Evolutionary conservation across 352 stramenopile genomes (phyloP).

Genomic region (Phytophthora capsici): DNA sequence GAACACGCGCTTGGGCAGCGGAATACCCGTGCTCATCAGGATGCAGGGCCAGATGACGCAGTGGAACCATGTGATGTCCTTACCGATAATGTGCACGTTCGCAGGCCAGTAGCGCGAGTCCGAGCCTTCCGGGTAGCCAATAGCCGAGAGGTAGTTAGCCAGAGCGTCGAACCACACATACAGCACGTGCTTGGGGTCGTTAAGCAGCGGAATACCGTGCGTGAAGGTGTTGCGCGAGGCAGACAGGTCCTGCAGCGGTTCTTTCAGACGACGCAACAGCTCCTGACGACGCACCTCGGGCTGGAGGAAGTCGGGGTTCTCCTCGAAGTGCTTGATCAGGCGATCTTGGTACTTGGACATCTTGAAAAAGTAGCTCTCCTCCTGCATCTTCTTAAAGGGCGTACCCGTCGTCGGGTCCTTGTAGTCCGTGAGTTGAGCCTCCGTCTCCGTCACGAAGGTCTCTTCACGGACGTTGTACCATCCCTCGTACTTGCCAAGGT

Average conservation of each 20-base stretch:
- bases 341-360: slow-evolving; percentile 98
- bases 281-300: slow-evolving; percentile 95
- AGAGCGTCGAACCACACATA: slow-evolving; percentile 99
- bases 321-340: slow-evolving; percentile 96
- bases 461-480: slow-evolving; percentile 99
- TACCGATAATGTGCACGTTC: slow-evolving; percentile 92
- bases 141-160: slow-evolving; percentile 97
- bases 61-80: slow-evolving; percentile 99
- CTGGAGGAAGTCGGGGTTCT: slow-evolving; percentile 96
- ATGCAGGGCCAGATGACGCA: slow-evolving; percentile 99
- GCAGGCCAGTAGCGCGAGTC: slow-evolving; percentile 83
- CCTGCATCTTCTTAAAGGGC: slow-evolving; percentile 97
- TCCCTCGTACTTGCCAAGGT: slow-evolving; percentile 96
- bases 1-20: slow-evolving; percentile 95
- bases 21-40: slow-evolving; percentile 96
- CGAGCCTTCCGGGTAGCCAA: slow-evolving; percentile 92
- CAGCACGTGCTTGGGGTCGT: slow-evolving; percentile 96
- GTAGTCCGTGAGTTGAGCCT: slow-evolving; percentile 95
- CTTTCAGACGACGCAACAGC: slow-evolving; percentile 93
- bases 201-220: slow-evolving; percentile 94
- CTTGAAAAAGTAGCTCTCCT: slow-evolving; percentile 99
- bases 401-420: slow-evolving; percentile 94
- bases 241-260: slow-evolving; percentile 96
- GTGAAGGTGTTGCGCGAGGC: slow-evolving; percentile 97
- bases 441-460: slow-evolving; percentile 98